Evolutionary conservation across 257 asterid genomes (phyloP).

Genomic region (Prunella vulgaris): DNA sequence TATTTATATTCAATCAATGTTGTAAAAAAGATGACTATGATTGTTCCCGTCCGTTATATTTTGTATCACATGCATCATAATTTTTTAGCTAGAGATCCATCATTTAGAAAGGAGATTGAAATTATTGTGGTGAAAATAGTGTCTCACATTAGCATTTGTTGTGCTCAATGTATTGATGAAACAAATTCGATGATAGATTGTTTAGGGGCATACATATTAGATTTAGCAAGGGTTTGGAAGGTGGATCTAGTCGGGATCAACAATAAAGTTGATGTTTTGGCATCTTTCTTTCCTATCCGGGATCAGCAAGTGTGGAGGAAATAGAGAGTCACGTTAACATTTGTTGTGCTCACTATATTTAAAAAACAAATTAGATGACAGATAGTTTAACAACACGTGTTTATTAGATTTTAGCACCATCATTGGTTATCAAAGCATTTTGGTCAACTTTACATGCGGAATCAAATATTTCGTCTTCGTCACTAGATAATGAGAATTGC

Average conservation of each 20-base stretch:
- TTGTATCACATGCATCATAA: conserved; percentile 19
- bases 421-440: too few relatives aligned
- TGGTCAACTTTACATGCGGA: neutral
- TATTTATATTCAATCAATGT: conserved; percentile 11
- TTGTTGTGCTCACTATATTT: too few relatives aligned
- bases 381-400: too few relatives aligned
- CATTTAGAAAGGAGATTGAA: conserved; percentile 26
- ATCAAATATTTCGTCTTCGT: neutral
- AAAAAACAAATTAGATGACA: too few relatives aligned
- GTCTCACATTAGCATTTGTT: conserved; percentile 23
- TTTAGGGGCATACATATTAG: conserved; percentile 16
- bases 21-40: conserved; percentile 24
- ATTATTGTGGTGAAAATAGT: conserved; percentile 18
- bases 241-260: conserved; percentile 17
- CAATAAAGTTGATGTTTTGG: conserved; percentile 5
- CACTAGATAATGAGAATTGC: neutral
- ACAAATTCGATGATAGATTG: conserved; percentile 8
- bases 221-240: conserved; percentile 27
- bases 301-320: too few relatives aligned
- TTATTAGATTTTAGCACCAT: too few relatives aligned
- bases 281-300: conserved; percentile 30
- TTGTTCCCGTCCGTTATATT: conserved; percentile 32
- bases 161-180: conserved; percentile 21
- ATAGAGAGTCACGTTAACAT: too few relatives aligned
- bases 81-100: conserved; percentile 17